Conservation (phyloP, 495 filamentous ascomycete species). For the Penicillium ucsense region DNA sequence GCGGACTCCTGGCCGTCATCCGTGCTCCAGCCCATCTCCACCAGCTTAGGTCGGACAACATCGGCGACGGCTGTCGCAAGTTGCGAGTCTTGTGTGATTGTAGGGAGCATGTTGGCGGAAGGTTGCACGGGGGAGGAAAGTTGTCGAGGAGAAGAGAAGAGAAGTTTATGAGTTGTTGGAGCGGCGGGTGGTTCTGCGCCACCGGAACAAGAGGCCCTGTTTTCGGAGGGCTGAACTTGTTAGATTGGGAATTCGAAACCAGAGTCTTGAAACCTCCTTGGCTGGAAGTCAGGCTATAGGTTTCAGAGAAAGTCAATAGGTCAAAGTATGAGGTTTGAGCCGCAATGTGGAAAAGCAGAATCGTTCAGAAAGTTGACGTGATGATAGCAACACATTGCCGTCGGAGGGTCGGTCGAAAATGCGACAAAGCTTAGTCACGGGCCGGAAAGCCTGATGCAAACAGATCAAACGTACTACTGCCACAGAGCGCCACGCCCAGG, state of each 20-base stretch:
- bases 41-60: slow-evolving; percentile 81
- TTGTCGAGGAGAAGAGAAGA: not conserved
- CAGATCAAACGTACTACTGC: slow-evolving; percentile 4
- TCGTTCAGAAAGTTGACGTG: slow-evolving; percentile 5
- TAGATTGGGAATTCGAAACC: not conserved
- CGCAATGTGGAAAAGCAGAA: too few species aligned
- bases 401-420: slow-evolving; percentile 6
- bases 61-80: slow-evolving; percentile 71
- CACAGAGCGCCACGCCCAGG: not conserved
- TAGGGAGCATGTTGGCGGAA: slow-evolving; percentile 13
- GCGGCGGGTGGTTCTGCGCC: slow-evolving; percentile 6
- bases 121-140: not conserved
- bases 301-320: too few species aligned
- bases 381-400: slow-evolving; percentile 3
- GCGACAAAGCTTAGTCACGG: slow-evolving; percentile 3
- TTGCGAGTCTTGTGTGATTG: slow-evolving; percentile 30
- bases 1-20: slow-evolving; percentile 72
- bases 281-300: too few species aligned
- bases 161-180: not conserved
- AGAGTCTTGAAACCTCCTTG: not conserved
- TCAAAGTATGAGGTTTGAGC: too few species aligned
- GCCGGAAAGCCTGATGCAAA: slow-evolving; percentile 1
- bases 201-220: slow-evolving; percentile 5
- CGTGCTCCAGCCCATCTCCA: slow-evolving; percentile 87
- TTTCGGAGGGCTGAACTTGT: not conserved